Evolutionary conservation across 2,329 filamentous ascomycete species (phyloP).

Genomic region (Colletotrichum abscissum): DNA sequence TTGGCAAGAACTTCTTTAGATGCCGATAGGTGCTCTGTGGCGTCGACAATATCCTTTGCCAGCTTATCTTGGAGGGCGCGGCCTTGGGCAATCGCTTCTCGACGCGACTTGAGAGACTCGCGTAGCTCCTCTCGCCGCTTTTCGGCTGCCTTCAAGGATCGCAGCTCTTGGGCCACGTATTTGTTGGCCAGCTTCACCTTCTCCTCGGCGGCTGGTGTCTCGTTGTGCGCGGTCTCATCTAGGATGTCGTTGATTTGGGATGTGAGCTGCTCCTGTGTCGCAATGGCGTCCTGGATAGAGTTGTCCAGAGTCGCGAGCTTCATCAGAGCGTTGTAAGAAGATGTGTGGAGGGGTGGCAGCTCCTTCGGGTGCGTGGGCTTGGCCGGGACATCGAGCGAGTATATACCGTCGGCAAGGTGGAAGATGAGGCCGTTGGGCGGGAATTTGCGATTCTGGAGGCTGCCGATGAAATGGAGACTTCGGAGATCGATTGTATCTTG

Average conservation of each 20-base stretch:
- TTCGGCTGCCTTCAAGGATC: slow-evolving; percentile 70
- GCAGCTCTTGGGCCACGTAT: slow-evolving; percentile 72
- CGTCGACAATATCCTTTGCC: slow-evolving; percentile 70
- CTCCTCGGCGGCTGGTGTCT: slow-evolving; percentile 61
- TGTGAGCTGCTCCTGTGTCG: slow-evolving; percentile 79
- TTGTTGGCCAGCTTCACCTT: slow-evolving; percentile 58
- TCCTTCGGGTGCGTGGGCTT: slow-evolving; percentile 63
- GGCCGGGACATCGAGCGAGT: slow-evolving; percentile 78
- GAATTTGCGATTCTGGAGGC: slow-evolving; percentile 75
- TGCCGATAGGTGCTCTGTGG: slow-evolving; percentile 66
- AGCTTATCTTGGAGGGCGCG: slow-evolving; percentile 68
- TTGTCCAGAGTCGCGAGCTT: slow-evolving; percentile 88
- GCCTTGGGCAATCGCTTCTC: slow-evolving; percentile 75
- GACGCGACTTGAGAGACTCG: slow-evolving; percentile 72
- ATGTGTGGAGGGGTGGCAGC: slow-evolving; percentile 67
- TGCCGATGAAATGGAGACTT: slow-evolving; percentile 82
- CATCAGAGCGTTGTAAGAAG: slow-evolving; percentile 90
- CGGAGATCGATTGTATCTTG: slow-evolving; percentile 79
- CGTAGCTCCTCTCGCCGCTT: slow-evolving; percentile 75
- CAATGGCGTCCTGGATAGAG: slow-evolving; percentile 89
- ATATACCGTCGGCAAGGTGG: slow-evolving; percentile 87
- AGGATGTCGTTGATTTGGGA: slow-evolving; percentile 79
- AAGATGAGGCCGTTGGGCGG: slow-evolving; percentile 87
- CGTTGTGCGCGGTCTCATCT: slow-evolving; percentile 51
- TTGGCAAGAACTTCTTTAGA: slow-evolving; percentile 66